Evolutionary conservation across 192 early-diverging fungal genomes (phyloP).

Genomic region (Podila epicladia): DNA sequence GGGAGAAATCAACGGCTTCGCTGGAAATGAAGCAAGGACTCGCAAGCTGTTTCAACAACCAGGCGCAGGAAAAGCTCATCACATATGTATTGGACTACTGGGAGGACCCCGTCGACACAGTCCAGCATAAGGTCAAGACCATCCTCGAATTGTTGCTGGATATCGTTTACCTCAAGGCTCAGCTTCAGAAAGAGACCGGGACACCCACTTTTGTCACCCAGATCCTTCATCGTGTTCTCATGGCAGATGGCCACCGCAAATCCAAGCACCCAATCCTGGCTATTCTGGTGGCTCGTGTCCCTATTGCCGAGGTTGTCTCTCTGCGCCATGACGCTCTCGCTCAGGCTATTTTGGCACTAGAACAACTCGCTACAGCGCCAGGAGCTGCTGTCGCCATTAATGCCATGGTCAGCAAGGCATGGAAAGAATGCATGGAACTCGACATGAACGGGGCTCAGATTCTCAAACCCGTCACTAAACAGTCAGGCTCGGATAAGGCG

Average conservation of each 20-base stretch:
- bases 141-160: constrained; percentile 79
- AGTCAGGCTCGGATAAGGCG: neutral
- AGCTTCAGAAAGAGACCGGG: constrained; percentile 11
- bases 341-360: constrained; percentile 53
- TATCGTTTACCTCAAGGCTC: constrained; percentile 58
- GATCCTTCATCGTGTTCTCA: constrained; percentile 73
- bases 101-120: constrained; percentile 88
- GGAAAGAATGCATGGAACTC: constrained; percentile 42
- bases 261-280: constrained; percentile 86
- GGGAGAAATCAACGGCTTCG: constrained; percentile 22
- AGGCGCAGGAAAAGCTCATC: constrained; percentile 66
- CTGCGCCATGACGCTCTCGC: constrained; percentile 70
- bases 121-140: constrained; percentile 75
- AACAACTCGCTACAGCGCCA: constrained; percentile 48
- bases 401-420: constrained; percentile 37
- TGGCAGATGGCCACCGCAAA: constrained; percentile 83
- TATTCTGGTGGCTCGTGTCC: constrained; percentile 63
- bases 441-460: constrained; percentile 19
- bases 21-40: constrained; percentile 27
- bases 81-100: constrained; percentile 83
- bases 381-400: constrained; percentile 52
- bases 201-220: constrained; percentile 57
- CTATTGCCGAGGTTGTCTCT: constrained; percentile 61
- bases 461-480: neutral
- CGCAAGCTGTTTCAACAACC: constrained; percentile 32